These are phyloP conservation scores for Ganoderma lucidum DNA, from an alignment of 1,284 basidiomycete genomes.

Conservation along the genomic window DNA sequence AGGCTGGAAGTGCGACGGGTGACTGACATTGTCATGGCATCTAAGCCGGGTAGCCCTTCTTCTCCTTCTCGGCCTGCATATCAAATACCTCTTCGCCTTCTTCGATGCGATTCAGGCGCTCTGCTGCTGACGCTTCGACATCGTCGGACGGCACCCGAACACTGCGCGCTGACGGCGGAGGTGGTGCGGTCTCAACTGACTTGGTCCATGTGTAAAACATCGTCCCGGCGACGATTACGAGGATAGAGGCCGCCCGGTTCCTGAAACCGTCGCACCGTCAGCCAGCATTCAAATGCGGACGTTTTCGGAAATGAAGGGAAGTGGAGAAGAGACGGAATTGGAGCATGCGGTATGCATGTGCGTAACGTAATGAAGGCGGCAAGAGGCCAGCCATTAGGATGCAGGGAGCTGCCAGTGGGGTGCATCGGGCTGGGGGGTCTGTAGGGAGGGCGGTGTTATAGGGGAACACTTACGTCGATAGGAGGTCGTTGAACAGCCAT, in stretches of 20 bases:
- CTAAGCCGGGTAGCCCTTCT: conserved; percentile 33
- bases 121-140: conserved; percentile 46
- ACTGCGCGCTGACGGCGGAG: conserved; percentile 23
- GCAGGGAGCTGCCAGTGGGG: neutral
- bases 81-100: conserved; percentile 27
- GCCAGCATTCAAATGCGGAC: conserved; percentile 7
- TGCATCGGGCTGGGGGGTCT: too few species aligned
- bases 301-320: neutral
- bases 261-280: conserved; percentile 35
- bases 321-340: conserved; percentile 7
- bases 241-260: conserved; percentile 67
- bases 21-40: neutral
- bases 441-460: conserved; percentile 24
- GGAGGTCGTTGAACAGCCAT: conserved; percentile 69
- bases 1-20: neutral
- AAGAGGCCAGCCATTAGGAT: conserved; percentile 10
- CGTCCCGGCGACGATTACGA: conserved; percentile 68
- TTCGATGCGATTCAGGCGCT: conserved; percentile 20
- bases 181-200: conserved; percentile 50
- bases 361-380: neutral
- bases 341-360: conserved; percentile 1
- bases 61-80: conserved; percentile 41
- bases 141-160: conserved; percentile 42
- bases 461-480: conserved; percentile 61
- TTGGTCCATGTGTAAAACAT: conserved; percentile 80